Base-by-base conservation (phyloP, 345 rosid species). In the Hypericum perforatum region DNA sequence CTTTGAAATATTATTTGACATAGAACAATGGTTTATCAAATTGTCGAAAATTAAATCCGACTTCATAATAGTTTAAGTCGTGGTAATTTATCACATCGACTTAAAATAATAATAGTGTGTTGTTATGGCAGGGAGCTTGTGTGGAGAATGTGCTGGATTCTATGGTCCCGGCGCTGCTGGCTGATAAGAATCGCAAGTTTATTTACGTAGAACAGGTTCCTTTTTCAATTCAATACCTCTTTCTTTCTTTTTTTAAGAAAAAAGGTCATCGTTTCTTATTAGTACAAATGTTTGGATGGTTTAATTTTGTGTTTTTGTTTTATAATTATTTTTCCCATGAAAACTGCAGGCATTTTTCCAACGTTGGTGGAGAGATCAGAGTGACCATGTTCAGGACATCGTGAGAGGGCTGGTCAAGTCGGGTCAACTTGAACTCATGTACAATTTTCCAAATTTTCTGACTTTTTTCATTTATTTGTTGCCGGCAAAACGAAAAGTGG, bases 301-400 rank as follows among this genome's bases (percentile, higher is more conserved):
- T 7, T 7, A 43, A 8, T 0, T 10, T 16, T 41, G 8, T 10
- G 10, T 36, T 39, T 14, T 38, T 54, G 38, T 32, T 12, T 8
- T 22, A 1, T 22, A 22, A 9, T 36, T 13, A 0, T 39, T 39
- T 15, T 36, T n/a, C 4, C 7, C n/a, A 2, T 37, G 45, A 53
- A 15, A 48, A 36, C 2, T 46, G 7, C 69, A 77, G 82, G 82
- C 82, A n/a, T 77, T 77, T 60, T 77, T 77, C 45, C 78, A 74
- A 63, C 65, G 78, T n/a, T 77, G 82, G 82, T 77, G 82, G 82
- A 70, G 72, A 46, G 74, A 74, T 45, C 82, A 74, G 63, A 77
- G 76, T 52, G 65, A 66, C 22, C 46, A 43, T 22, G 54, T 74
- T 12, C 74, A 71, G 53, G 56, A 40, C 29, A 52, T 52, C 37